These are phyloP conservation scores for Nyctanthes arbortristis DNA, from an alignment of 257 asterid genomes.

Conservation along the genomic window DNA sequence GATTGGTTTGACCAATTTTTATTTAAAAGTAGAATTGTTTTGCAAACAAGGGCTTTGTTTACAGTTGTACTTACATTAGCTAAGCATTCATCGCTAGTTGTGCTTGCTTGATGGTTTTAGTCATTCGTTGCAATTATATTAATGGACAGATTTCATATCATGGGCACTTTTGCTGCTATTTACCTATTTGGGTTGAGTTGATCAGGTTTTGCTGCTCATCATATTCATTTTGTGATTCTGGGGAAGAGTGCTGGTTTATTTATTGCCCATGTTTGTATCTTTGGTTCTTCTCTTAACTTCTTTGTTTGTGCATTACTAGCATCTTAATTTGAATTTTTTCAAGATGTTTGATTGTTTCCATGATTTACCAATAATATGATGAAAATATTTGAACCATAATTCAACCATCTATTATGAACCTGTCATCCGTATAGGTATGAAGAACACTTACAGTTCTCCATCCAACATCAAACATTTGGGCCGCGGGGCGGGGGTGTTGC, in stretches of 20 bases:
- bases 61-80: too few species aligned
- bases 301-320: too few species aligned
- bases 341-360: too few species aligned
- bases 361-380: not conserved
- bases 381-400: not conserved
- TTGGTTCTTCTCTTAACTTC: too few species aligned
- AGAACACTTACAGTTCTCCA: too few species aligned
- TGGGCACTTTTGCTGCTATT: not conserved
- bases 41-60: too few species aligned
- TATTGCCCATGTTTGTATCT: not conserved
- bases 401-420: not conserved
- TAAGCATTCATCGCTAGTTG: not conserved
- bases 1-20: too few species aligned
- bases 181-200: not conserved
- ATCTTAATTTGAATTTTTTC: too few species aligned
- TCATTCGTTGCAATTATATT: not conserved
- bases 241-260: not conserved
- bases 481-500: too few species aligned
- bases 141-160: not conserved
- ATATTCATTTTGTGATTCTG: not conserved
- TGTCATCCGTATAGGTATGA: too few species aligned
- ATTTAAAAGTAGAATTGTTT: too few species aligned
- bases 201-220: not conserved
- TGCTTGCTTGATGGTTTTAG: not conserved
- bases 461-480: too few species aligned